phyloP scores from a whole-genome alignment of 805 yeast genomes.

The Wickerhamiella parazyma region DNA sequence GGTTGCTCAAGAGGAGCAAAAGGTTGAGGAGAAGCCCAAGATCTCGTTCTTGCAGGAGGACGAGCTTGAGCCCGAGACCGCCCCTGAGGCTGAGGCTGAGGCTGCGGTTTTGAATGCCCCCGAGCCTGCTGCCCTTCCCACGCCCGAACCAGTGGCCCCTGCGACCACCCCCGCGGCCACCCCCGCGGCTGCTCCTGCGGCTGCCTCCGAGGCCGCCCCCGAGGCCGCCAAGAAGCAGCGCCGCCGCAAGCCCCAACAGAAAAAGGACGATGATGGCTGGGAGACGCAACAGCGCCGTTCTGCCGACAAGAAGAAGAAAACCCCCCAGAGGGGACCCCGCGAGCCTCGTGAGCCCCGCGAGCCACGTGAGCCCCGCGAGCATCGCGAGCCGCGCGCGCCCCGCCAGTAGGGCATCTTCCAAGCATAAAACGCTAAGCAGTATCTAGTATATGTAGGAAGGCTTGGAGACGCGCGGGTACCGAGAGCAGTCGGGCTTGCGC shows the following conservation, averaged over 20 bases:
- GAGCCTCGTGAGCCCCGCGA: background rate
- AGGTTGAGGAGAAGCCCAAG: background rate
- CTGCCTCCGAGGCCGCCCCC: background rate
- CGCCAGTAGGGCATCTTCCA: background rate
- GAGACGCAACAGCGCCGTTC: background rate
- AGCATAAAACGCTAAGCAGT: background rate
- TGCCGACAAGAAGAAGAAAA: background rate
- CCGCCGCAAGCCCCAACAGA: background rate
- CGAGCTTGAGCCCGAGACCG: constrained; percentile 5
- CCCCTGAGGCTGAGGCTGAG: background rate
- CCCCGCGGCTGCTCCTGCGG: background rate
- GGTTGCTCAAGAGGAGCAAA: background rate
- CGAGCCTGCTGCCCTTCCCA: too few relatives aligned
- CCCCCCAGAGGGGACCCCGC: background rate
- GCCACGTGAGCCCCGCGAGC: constrained; percentile 1
- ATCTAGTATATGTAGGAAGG: constrained; percentile 4
- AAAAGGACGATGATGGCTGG: background rate
- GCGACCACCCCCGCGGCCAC: too few relatives aligned
- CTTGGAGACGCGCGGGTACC: constrained; percentile 12
- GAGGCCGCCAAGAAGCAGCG: background rate
- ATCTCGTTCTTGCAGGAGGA: constrained; percentile 14
- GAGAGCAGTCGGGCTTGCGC: background rate
- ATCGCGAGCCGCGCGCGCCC: background rate
- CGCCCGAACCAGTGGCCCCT: too few relatives aligned
- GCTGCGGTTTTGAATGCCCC: background rate